Conservation (phyloP, 2,329 filamentous ascomycete genomes). For the Trichophyton rubrum region DNA sequence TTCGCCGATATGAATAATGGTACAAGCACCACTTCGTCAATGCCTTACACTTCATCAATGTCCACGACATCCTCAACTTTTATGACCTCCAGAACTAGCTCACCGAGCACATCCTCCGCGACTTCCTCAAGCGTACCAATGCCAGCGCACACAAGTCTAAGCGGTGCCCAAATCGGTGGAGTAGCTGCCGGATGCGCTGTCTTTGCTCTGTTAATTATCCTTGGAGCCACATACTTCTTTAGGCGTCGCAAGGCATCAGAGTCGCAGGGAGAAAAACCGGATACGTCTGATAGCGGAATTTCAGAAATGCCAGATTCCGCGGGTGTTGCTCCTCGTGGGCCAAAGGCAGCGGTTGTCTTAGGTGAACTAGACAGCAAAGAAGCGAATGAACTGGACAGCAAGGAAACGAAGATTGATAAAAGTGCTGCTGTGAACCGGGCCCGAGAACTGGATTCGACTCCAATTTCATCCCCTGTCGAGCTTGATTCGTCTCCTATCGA, state of each 20-base stretch:
- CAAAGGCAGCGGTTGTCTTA: neutral
- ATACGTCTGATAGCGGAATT: neutral
- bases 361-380: neutral
- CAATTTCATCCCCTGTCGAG: neutral
- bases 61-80: neutral
- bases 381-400: neutral
- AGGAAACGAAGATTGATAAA: neutral
- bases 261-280: neutral
- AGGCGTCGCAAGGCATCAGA: neutral
- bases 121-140: neutral
- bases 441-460: constrained; percentile 2
- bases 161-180: constrained; percentile 62
- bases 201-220: constrained; percentile 55
- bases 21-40: neutral
- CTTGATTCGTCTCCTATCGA: constrained; percentile 1
- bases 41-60: neutral
- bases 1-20: neutral
- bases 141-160: constrained; percentile 39
- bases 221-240: constrained; percentile 49
- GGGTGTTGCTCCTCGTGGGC: neutral
- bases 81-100: neutral
- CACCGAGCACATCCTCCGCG: neutral
- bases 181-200: constrained; percentile 71
- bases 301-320: constrained; percentile 6
- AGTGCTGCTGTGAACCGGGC: neutral